Evolutionary conservation across 768 basidiomycete species (phyloP).

Genomic region (Lentinula detonsa): DNA sequence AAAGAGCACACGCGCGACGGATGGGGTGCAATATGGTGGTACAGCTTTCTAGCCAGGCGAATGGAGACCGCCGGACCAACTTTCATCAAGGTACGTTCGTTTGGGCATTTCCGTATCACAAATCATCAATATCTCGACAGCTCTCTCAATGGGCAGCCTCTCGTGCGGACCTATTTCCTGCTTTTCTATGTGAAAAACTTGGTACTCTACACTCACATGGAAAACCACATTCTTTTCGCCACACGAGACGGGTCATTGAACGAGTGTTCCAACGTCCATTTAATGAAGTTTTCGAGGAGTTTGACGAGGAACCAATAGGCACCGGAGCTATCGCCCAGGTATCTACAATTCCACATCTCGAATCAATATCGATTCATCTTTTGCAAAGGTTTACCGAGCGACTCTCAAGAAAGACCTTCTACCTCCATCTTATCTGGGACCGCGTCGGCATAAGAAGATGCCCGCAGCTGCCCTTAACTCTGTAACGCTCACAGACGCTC

Average conservation of each 20-base stretch:
- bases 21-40: conserved; percentile 99
- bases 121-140: conserved; percentile 31
- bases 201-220: conserved; percentile 87
- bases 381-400: conserved; percentile 76
- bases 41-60: conserved; percentile 63
- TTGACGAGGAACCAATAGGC: conserved; percentile 85
- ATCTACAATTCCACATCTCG: conserved; percentile 7
- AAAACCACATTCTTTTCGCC: conserved; percentile 68
- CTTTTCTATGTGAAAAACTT: conserved; percentile 75
- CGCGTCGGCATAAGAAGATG: conserved; percentile 53
- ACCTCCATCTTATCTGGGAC: conserved; percentile 77
- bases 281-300: conserved; percentile 85
- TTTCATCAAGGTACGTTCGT: conserved; percentile 76
- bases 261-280: conserved; percentile 79
- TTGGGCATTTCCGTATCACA: neutral
- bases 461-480: conserved; percentile 41
- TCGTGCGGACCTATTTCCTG: conserved; percentile 88
- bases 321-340: conserved; percentile 97
- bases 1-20: conserved; percentile 60
- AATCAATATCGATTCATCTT: neutral
- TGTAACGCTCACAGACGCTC: conserved; percentile 57
- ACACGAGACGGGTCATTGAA: conserved; percentile 82
- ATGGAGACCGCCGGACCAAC: conserved; percentile 97
- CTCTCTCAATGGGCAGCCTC: conserved; percentile 99
- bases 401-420: conserved; percentile 79